Percentiles rank a stretch among this genome's conserved stretches.
Evolutionary conservation across 441 rosid species (phyloP).

Genomic region (California macrophylla): DNA sequence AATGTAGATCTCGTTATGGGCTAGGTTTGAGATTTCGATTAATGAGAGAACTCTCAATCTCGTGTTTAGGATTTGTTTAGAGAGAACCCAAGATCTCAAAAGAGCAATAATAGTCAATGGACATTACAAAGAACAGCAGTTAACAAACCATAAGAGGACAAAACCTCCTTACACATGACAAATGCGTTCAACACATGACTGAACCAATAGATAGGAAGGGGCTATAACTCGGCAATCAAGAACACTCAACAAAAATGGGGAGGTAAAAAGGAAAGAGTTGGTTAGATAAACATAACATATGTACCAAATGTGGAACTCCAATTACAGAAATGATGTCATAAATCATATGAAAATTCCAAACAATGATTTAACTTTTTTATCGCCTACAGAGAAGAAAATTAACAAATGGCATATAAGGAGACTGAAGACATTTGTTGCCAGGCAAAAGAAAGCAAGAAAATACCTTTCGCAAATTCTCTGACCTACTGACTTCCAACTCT

Average conservation of each 20-base stretch:
- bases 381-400: not conserved
- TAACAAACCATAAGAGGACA: not conserved
- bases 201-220: conserved; percentile 1
- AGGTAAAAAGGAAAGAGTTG: not conserved
- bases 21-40: no score
- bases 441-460: not conserved
- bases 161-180: not conserved
- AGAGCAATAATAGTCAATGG: no score
- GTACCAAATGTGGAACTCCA: not conserved
- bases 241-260: not conserved
- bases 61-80: no score
- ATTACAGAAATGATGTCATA: not conserved
- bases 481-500: conserved; percentile 26
- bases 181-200: not conserved
- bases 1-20: no score
- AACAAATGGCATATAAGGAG: not conserved
- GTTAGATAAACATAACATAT: not conserved
- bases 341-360: not conserved
- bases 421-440: not conserved
- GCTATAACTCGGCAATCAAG: not conserved
- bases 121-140: not conserved
- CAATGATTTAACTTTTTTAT: not conserved
- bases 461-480: conserved; percentile 5
- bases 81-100: no score
- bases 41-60: no score